These are phyloP conservation scores for Alternaria gaisen DNA, from an alignment of 2,329 filamentous ascomycete genomes.

Conservation along the genomic window DNA sequence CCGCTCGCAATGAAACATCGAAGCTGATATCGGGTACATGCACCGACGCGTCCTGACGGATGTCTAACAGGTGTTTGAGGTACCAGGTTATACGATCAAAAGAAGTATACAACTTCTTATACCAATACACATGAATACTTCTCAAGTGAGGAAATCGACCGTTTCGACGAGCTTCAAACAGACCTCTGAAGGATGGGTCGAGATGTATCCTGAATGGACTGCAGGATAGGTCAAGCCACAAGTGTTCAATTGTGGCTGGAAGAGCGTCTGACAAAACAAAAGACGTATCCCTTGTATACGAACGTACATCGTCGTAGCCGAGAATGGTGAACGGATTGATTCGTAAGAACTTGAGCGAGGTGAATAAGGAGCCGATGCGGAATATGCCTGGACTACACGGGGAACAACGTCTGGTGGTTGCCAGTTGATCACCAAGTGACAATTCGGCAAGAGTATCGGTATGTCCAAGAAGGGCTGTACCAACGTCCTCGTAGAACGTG, in stretches of 20 bases:
- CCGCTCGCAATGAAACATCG: background rate
- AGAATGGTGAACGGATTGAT: background rate
- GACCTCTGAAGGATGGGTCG: background rate
- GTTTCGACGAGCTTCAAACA: background rate
- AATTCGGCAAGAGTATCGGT: background rate
- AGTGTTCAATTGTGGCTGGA: background rate
- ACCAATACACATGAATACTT: background rate
- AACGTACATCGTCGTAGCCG: background rate
- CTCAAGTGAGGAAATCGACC: background rate
- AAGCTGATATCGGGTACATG: background rate
- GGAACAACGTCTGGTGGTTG: rapidly evolving
- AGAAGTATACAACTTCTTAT: background rate
- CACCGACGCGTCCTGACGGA: background rate
- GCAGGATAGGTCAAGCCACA: background rate
- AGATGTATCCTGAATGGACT: background rate
- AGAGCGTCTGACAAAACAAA: background rate
- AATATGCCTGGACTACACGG: background rate
- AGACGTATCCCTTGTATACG: no score
- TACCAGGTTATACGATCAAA: background rate
- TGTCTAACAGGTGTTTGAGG: rapidly evolving
- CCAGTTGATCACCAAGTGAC: background rate
- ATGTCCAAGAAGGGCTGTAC: background rate
- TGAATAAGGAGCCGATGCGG: background rate
- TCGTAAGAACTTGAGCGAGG: background rate
- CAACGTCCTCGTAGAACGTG: background rate